Conservation (phyloP, 192 early-diverging fungal species). For the Coemansia sp. region DNA sequence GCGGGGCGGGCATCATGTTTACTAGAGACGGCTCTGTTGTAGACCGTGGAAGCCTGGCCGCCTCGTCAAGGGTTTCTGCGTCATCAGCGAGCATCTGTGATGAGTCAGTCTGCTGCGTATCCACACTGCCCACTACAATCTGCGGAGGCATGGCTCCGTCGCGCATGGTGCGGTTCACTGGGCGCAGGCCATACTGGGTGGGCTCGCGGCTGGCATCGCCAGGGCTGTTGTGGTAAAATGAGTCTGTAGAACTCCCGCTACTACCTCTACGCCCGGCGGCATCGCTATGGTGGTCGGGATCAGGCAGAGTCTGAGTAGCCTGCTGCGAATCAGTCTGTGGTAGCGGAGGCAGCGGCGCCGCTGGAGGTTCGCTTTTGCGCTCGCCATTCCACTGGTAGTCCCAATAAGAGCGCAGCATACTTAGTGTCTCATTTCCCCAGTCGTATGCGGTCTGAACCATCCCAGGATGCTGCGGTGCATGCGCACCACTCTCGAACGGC, state of each 20-base stretch:
- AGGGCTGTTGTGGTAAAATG: conserved; percentile 25
- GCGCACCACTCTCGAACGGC: background rate
- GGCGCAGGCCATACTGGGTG: conserved; percentile 25
- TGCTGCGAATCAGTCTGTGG: background rate
- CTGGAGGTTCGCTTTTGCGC: conserved; percentile 11
- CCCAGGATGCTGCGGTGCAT: conserved; percentile 9
- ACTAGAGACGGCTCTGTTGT: conserved; percentile 8
- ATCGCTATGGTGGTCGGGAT: background rate
- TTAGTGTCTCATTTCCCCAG: conserved; percentile 48
- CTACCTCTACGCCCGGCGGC: background rate
- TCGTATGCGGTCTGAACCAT: conserved; percentile 30
- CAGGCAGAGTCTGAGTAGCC: too few species aligned
- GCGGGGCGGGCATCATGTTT: too few species aligned
- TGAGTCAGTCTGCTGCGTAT: background rate
- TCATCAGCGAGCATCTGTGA: background rate
- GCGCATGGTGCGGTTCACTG: conserved; percentile 2
- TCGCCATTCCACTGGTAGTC: conserved; percentile 18
- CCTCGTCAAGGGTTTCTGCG: too few species aligned
- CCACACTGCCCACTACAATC: background rate
- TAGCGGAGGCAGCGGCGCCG: conserved; percentile 7
- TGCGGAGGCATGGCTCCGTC: background rate
- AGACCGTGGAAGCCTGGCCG: background rate
- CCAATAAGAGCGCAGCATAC: conserved; percentile 40
- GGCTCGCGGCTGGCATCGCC: conserved; percentile 17
- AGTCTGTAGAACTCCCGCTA: conserved; percentile 21